Percentiles rank a stretch among this genome's conserved stretches.
These are phyloP conservation scores for Xylaria bambusicola DNA, from an alignment of 495 filamentous ascomycete species.

Conservation along the genomic window DNA sequence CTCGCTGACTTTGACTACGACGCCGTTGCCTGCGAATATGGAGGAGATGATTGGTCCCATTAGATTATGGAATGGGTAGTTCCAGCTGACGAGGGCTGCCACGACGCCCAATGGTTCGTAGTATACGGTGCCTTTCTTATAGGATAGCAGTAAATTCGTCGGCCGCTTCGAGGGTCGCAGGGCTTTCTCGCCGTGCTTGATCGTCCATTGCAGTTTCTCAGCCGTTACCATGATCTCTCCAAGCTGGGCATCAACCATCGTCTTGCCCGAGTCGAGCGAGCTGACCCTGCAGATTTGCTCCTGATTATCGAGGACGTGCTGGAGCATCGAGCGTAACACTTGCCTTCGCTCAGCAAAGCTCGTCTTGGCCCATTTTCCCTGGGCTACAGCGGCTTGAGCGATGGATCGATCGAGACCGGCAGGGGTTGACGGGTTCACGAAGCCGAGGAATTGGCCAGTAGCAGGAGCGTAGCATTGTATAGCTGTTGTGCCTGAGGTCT, in stretches of 20 bases:
- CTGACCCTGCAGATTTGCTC: conserved; percentile 81
- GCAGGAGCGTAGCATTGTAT: conserved; percentile 92
- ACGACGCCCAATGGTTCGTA: conserved; percentile 96
- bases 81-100: conserved; percentile 92
- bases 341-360: conserved; percentile 74
- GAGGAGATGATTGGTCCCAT: conserved; percentile 87
- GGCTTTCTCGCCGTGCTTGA: conserved; percentile 85
- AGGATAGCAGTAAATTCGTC: conserved; percentile 86
- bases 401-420: conserved; percentile 82
- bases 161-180: conserved; percentile 71
- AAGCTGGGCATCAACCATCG: conserved; percentile 86
- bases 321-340: conserved; percentile 79
- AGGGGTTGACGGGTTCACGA: conserved; percentile 74
- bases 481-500: conserved; percentile 55
- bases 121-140: conserved; percentile 87
- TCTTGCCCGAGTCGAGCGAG: conserved; percentile 96
- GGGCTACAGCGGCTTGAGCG: conserved; percentile 70
- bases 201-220: conserved; percentile 94
- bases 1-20: conserved; percentile 91
- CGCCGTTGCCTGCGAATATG: conserved; percentile 88
- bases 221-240: conserved; percentile 92
- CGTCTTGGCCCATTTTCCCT: conserved; percentile 78
- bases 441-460: conserved; percentile 79
- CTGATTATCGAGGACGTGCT: conserved; percentile 85
- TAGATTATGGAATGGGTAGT: conserved; percentile 94